Evolutionary conservation across 306 rosid genomes (phyloP), one percentile per base, ranked within the genome.

Genomic region (Carpinus fangiana): DNA sequence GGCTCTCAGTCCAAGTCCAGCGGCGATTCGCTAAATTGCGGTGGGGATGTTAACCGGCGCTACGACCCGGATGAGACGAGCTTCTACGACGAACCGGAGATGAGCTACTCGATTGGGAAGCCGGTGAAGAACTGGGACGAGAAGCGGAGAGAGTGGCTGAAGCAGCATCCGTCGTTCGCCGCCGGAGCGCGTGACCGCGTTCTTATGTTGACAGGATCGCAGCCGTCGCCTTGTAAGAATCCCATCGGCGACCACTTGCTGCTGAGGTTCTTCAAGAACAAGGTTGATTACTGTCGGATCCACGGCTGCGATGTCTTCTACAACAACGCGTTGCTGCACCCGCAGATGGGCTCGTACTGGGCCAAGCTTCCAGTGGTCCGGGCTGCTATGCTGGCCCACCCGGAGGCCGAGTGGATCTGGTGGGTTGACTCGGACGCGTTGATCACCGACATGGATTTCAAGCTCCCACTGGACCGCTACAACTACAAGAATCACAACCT

Each of bases 351-450:
- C 66, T 54, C 78, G 0, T 91, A 87, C 62, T 95, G 99, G 98
- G 97, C 94, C 28, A 95, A 95, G 59, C 91, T 93, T 1, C 94
- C 96, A 0, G 91, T 91, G 71, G 85, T 92, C 21, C 84, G 87
- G 75, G 90, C 98, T 4, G 90, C 94, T 4, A 93, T 93, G 97
- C 18, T 93, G 85, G 94, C 98, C 79, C 99, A 92, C n/a, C 96
- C 97, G 5, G 98, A 90, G 59, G 93, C 85, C 54, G 98, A 95
- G 86, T 95, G 98, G 98, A 91, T 95, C 87, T 95, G 92, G 93
- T 95, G 99, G 99, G 92, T 95, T 3, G 99, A 93, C 88, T 92
- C 98, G 52, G 98, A 92, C 88, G 98, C 98, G 7, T 18, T 86
- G 82, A 86, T 95, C 85, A 90, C 98, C 62, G 96, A 92, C 86